Evolutionary conservation across 1,139 yeast genomes (phyloP), one percentile per base, ranked within the genome.

Genomic region (Arxiozyma bovina): DNA sequence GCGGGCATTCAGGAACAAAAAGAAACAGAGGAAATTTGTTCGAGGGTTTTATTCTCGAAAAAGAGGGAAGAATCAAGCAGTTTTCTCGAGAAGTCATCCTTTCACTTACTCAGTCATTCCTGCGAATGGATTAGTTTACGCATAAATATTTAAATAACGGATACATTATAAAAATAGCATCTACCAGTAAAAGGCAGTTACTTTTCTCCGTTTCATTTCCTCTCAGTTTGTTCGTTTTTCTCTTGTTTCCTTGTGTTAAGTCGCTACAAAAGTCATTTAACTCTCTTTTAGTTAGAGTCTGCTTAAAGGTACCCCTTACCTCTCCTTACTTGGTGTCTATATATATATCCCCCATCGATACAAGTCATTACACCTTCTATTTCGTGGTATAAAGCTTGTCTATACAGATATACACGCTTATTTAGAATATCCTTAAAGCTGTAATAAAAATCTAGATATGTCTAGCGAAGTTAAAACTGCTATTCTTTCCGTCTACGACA

Each of bases 401-500:
- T 9, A 30, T 30, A 30, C 38, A 30, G 11, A 11, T 30, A 30
- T 3, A 34, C 17, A 5, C n/a, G 12, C n/a, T 3, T n/a, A 34
- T 34, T n/a, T 34, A 15, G 6, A 34, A 15, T 15, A 34, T 34
- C 17, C 4, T 12, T 4, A 34, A 34, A 34, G n/a, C 40, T 3
- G 40, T 8, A 15, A 34, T 34, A 15, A 34, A 34, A 34, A 3
- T 34, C 8, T 34, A 34, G n/a, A 12, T 15, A 46, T 46, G 49
- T 38, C 49, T 38, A 34, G 17, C 21, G 49, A 38, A 46, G n/a
- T 25, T 27, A 85, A 86, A 74, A 91, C 96, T 60, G 99, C 99
- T 54, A 93, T 93, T 69, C 79, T 93, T 67, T 91, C 98, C 40
- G 99, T 93, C 61, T 91, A 93, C 74, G 96, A 93, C 76, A 93